These are phyloP conservation scores for Leccinum pachyderme DNA, from an alignment of 1,284 basidiomycete species.

Conservation along the genomic window DNA sequence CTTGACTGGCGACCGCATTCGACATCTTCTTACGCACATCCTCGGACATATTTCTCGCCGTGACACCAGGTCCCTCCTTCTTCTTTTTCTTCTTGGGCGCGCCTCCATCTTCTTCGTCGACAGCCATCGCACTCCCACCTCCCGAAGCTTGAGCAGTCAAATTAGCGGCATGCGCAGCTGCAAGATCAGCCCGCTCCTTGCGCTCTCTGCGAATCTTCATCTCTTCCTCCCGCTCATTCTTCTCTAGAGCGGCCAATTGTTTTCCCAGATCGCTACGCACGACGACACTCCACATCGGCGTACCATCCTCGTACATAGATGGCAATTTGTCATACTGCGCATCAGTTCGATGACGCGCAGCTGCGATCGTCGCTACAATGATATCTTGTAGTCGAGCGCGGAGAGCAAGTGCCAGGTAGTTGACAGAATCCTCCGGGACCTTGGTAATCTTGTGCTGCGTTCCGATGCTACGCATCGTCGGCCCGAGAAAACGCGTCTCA, in stretches of 20 bases:
- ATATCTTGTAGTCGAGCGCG: constrained; percentile 74
- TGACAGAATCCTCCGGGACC: constrained; percentile 69
- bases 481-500: constrained; percentile 57
- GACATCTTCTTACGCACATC: constrained; percentile 88
- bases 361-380: constrained; percentile 66
- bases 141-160: constrained; percentile 57
- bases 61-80: constrained; percentile 79
- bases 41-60: constrained; percentile 83
- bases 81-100: constrained; percentile 81
- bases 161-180: constrained; percentile 60
- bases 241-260: constrained; percentile 71
- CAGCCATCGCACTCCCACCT: constrained; percentile 25
- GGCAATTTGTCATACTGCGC: constrained; percentile 69
- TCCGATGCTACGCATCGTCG: constrained; percentile 62
- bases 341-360: constrained; percentile 67
- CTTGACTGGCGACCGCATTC: constrained; percentile 83
- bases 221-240: constrained; percentile 79
- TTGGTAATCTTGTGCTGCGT: constrained; percentile 61
- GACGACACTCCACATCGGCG: constrained; percentile 77
- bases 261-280: constrained; percentile 74
- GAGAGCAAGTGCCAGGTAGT: constrained; percentile 76
- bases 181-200: constrained; percentile 62
- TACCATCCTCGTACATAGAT: constrained; percentile 57
- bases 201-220: constrained; percentile 67
- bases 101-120: constrained; percentile 42